Evolutionary conservation across 208 protist species (phyloP), one percentile per base, ranked within the genome.

Genomic region (Acanthamoeba sp.): DNA sequence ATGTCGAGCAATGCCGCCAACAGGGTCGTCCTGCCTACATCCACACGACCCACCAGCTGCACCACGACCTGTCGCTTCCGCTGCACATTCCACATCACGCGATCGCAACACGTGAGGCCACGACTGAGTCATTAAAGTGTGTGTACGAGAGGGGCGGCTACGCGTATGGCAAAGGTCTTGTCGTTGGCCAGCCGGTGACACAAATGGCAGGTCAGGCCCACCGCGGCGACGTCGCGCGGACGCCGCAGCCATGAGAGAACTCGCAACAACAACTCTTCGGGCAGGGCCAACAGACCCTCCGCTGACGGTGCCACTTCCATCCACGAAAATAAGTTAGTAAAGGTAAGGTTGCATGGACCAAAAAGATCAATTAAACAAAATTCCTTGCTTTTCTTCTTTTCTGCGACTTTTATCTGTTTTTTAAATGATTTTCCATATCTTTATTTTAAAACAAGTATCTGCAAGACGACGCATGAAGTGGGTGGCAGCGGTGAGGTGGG

Each of bases 31-130:
- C 29, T 84, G 16, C 73, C 73, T 24, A 84, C 73, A 27, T 84
- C 73, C 34, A 84, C 73, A 50, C 16, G 12, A 5, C 73, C 73
- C 42, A 84, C n/a, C 7, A 84, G 42, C 27, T 22, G 40, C 34
- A 84, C 73, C 73, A 84, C 73, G 9, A 45, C 18, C 42, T 84
- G 73, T 24, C 73, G 22, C 42, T 84, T 84, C 22, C 73, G 73
- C 73, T 84, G 73, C 73, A 52, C 32, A 27, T 12, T 9, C 12
- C 42, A 52, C 34, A 82, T 22, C 6, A 76, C n/a, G n/a, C n/a
- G n/a, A n/a, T n/a, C n/a, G n/a, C n/a, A n/a, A n/a, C n/a, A n/a
- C n/a, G n/a, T n/a, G n/a, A n/a, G n/a, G n/a, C n/a, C n/a, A n/a
- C n/a, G n/a, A n/a, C n/a, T n/a, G n/a, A n/a, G n/a, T n/a, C n/a